phyloP scores from a whole-genome alignment of 2,329 filamentous ascomycete genomes.

The Neonectria ditissima region DNA sequence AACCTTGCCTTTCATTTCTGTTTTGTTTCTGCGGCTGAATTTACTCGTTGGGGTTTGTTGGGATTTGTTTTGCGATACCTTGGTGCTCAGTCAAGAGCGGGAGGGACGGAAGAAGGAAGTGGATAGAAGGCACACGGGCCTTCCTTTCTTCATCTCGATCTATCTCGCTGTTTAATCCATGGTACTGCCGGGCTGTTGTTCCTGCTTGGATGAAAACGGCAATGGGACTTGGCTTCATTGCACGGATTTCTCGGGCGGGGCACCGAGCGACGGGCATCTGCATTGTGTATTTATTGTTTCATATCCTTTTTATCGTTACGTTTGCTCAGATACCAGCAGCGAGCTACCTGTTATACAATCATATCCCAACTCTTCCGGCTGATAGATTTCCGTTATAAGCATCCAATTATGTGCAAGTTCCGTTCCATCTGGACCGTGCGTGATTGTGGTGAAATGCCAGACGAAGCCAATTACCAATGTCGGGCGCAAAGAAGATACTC shows the following conservation, averaged over 20 bases:
- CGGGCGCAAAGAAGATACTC: conserved; percentile 75
- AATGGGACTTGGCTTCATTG: conserved; percentile 27
- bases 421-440: neutral
- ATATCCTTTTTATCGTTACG: conserved; percentile 43
- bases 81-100: conserved; percentile 15
- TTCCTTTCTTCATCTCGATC: conserved; percentile 9
- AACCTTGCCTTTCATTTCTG: conserved; percentile 20
- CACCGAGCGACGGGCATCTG: conserved; percentile 27
- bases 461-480: conserved; percentile 68
- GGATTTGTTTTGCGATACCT: conserved; percentile 44
- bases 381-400: neutral
- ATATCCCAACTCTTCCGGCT: conserved; percentile 30
- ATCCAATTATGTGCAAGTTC: neutral
- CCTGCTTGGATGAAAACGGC: conserved; percentile 19
- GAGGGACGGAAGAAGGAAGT: conserved; percentile 28
- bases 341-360: conserved; percentile 37
- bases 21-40: conserved; percentile 33
- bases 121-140: conserved; percentile 15
- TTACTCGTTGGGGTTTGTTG: conserved; percentile 33
- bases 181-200: conserved; percentile 16
- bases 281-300: conserved; percentile 43
- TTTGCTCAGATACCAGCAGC: conserved; percentile 45
- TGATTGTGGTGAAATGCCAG: neutral
- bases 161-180: conserved; percentile 24
- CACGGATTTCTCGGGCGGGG: conserved; percentile 28